Evolutionary conservation across 1,284 basidiomycete species (phyloP), one percentile per base, ranked within the genome.

Genomic region (Inonotus hispidus): DNA sequence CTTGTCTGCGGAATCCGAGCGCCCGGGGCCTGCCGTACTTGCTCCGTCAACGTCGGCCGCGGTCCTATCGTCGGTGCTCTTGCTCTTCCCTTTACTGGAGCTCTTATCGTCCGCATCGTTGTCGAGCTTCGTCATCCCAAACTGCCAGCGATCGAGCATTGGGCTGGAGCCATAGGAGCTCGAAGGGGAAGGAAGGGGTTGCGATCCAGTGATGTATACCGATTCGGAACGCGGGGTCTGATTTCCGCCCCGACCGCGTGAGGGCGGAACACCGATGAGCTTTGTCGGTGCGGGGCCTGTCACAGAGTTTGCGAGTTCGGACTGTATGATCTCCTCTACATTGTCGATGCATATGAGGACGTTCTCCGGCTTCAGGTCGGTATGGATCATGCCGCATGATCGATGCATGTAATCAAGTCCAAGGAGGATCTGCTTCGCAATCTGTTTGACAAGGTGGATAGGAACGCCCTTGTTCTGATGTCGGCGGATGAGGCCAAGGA

Each of bases 391-490:
- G 56, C 93, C 92, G 73, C 96, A 99, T 73, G 92, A 93, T 50
- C 91, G 84, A 71, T 99, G 96, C 84, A 99, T 95, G 77, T 98
- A 99, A 72, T 98, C 96, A 60, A 99, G 80, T 8, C 96, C 96
- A 27, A 98, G 84, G 1, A 99, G 79, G 45, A 98, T 88, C 75
- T 98, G 96, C 73, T 98, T 98, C 45, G 95, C 93, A 70, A 99
- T 98, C 74, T 99, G 96, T 71, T 90, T 92, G 67, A 98, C 95
- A 68, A 99, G 82, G 64, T 83, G 88, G 77, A 95, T 92, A 2
- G 97, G 95, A 0, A 99, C 95, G 65, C 97, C 96, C 68, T 93
- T 92, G 74, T 90, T 90, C 75, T 92, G 88, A 76, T 98, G 93
- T 21, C 96, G 86, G 76, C 97, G 98, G 82, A 98, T 98, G 68